Conservation (phyloP, 305 asterid genomes). For the Fraxinus angustifolia region DNA sequence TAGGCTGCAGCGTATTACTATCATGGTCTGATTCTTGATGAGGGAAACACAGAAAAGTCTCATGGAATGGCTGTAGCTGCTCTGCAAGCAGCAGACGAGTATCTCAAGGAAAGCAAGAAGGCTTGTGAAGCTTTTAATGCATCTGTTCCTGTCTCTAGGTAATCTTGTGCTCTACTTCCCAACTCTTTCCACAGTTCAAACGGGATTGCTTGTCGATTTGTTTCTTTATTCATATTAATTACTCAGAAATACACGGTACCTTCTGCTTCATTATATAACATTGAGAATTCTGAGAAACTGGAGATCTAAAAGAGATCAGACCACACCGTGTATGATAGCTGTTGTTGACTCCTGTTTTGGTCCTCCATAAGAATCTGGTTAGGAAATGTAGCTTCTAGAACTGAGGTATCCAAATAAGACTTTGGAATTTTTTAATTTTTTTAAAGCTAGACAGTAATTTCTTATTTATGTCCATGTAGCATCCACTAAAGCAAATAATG, state of each 20-base stretch:
- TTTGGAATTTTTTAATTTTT: background rate
- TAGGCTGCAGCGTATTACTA: constrained; percentile 97
- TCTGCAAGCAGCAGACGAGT: constrained; percentile 95
- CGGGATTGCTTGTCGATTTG: background rate
- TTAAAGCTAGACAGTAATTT: background rate
- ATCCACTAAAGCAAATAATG: background rate
- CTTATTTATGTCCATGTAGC: background rate
- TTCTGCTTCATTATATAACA: background rate
- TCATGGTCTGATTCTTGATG: constrained; percentile 96
- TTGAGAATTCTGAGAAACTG: background rate
- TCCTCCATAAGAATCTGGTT: background rate
- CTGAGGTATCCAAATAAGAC: background rate
- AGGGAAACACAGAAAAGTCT: constrained; percentile 93
- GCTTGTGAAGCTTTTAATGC: constrained; percentile 76
- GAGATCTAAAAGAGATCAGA: background rate
- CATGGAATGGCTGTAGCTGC: constrained; percentile 99
- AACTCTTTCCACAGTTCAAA: background rate
- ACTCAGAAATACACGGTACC: background rate
- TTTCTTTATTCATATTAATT: background rate
- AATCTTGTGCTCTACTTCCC: constrained; percentile 20
- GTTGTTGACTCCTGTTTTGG: background rate
- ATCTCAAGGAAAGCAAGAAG: constrained; percentile 92
- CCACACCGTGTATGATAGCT: background rate
- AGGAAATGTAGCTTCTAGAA: background rate
- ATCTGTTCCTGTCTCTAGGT: constrained; percentile 82